Conservation (phyloP, 1,284 basidiomycete genomes). For the Rhodotorula sp. region DNA sequence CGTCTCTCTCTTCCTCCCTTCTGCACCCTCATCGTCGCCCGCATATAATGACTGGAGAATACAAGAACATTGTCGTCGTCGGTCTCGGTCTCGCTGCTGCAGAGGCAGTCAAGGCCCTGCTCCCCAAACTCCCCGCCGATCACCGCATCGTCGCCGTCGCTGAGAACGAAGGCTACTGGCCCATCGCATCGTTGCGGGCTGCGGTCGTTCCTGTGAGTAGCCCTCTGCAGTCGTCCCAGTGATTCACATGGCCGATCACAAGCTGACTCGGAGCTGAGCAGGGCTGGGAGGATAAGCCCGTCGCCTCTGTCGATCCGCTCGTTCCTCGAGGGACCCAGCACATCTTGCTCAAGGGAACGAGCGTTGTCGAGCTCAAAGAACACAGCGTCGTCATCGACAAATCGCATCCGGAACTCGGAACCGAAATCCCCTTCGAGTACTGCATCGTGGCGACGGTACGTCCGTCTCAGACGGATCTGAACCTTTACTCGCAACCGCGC, state of each 20-base stretch:
- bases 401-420: constrained; percentile 31
- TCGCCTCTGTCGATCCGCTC: constrained; percentile 45
- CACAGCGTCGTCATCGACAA: constrained; percentile 48
- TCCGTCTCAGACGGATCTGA: too few relatives aligned
- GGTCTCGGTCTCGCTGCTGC: constrained; percentile 25
- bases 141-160: constrained; percentile 30
- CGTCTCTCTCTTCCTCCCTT: too few relatives aligned
- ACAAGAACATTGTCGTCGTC: constrained; percentile 33
- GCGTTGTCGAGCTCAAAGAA: constrained; percentile 48
- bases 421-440: constrained; percentile 47
- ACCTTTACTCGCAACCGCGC: too few relatives aligned
- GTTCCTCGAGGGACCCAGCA: constrained; percentile 46
- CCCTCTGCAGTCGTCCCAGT: too few relatives aligned
- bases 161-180: constrained; percentile 8
- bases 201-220: constrained; percentile 15
- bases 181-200: constrained; percentile 3
- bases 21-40: not conserved
- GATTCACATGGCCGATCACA: too few relatives aligned
- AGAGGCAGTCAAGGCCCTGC: constrained; percentile 14
- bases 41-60: not conserved
- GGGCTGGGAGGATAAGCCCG: constrained; percentile 26
- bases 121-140: not conserved
- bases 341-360: constrained; percentile 35
- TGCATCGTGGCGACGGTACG: constrained; percentile 34
- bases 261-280: not conserved